Evolutionary conservation across 441 rosid genomes (phyloP).

Genomic region (Mallotus japonicus): DNA sequence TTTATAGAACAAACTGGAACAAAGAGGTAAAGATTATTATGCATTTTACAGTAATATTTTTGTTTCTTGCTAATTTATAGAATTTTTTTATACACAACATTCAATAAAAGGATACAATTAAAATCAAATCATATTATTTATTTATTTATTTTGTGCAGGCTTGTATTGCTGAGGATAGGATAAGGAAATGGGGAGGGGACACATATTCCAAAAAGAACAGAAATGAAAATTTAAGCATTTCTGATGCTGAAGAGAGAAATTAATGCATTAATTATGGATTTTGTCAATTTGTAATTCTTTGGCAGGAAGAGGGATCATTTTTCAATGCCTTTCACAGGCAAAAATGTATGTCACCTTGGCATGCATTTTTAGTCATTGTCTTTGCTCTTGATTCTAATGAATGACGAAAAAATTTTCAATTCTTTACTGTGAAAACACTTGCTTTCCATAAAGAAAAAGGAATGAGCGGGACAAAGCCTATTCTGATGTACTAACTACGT

Average conservation of each 20-base stretch:
- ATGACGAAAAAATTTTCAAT: too few species aligned
- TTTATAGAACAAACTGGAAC: constrained; percentile 54
- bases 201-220: constrained; percentile 1
- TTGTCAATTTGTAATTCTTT: too few species aligned
- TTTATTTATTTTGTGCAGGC: constrained; percentile 35
- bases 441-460: constrained; percentile 40
- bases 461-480: constrained; percentile 49
- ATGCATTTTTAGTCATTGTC: too few species aligned
- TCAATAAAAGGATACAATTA: background rate
- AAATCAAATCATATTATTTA: background rate
- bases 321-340: too few species aligned
- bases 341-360: too few species aligned
- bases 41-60: background rate
- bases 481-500: constrained; percentile 24
- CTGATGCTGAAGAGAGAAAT: background rate
- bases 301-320: too few species aligned
- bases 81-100: too few species aligned
- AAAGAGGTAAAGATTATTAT: constrained; percentile 35
- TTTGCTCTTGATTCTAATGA: too few species aligned
- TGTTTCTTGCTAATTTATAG: too few species aligned
- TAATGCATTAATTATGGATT: too few species aligned
- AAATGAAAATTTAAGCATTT: too few species aligned
- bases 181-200: constrained; percentile 53
- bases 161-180: constrained; percentile 50
- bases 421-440: too few species aligned